Percentiles rank a stretch among this genome's conserved stretches.
phyloP scores from a whole-genome alignment of 345 rosid species.

The Adansonia digitata region DNA sequence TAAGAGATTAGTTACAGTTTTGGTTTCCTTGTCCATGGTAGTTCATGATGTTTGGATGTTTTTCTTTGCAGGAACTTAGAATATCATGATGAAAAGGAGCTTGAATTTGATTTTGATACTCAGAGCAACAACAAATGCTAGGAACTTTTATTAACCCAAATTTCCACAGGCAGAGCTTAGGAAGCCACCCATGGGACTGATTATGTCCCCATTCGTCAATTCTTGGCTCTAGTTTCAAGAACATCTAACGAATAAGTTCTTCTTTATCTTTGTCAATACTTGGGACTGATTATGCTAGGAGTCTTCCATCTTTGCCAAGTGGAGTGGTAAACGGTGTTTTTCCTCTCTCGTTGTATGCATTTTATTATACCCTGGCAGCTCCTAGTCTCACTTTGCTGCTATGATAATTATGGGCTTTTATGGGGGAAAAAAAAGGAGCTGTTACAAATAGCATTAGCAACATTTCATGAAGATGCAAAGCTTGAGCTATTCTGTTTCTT shows the following conservation, averaged over 20 bases:
- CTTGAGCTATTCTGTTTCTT: background rate
- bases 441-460: background rate
- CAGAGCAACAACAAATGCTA: constrained; percentile 17
- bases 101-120: constrained; percentile 20
- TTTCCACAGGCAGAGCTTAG: constrained; percentile 17
- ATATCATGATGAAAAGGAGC: constrained; percentile 15
- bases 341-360: background rate
- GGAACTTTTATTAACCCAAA: constrained; percentile 14
- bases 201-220: constrained; percentile 4
- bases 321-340: constrained; percentile 32
- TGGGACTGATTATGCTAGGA: constrained; percentile 17
- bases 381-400: constrained; percentile 5
- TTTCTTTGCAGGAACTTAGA: constrained; percentile 29
- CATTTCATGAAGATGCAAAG: background rate
- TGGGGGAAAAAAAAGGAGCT: background rate
- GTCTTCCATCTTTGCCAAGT: constrained; percentile 18
- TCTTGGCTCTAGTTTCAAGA: constrained; percentile 19
- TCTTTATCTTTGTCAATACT: constrained; percentile 16
- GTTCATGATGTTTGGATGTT: constrained; percentile 1
- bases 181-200: constrained; percentile 13
- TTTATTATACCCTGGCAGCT: background rate
- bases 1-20: background rate
- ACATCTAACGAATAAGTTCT: constrained; percentile 14
- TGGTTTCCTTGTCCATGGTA: background rate
- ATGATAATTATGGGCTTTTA: background rate